Base-by-base conservation (phyloP, 2,329 filamentous ascomycete species). In the Paecilomyces niveus region DNA sequence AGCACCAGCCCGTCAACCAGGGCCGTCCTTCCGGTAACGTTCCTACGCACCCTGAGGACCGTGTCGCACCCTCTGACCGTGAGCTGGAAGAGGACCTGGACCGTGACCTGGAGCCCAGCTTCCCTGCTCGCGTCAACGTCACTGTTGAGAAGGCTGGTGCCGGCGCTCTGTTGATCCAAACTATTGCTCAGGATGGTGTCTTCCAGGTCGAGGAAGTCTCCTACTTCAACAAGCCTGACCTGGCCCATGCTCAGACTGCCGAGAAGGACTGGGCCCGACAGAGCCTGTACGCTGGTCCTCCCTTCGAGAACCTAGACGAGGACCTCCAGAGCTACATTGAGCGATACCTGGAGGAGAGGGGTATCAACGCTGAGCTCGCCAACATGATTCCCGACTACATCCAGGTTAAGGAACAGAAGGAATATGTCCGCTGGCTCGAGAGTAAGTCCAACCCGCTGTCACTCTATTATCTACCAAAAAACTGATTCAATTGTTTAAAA, bases 331-430 rank as follows among this genome's bases (percentile, higher is more conserved):
- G 91, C 57, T 83, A 96, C 67, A 83, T 97, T 73, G 93, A 97
- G 83, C 86, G 89, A 67, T 99, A 93, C 80, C 84, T 99, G 63
- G 92, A 96, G 76, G 94, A 97, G 83, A 86, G 94, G 67, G 94
- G 93, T 64, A 85, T 99, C 77, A 91, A 93, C 70, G 87, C 89
- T 67, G 85, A 88, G 59, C 84, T 99, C 68, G 93, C 92, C 57
- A 80, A 92, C 65, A 97, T 97, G 76, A 88, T 96, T 52, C 91
- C 92, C 39, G 92, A 97, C 75, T 99, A 96, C 80, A 92, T 97
- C 71, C 92, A 97, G 73, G 85, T 89, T 78, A 99, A 99, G 87
- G 94, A 99, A 85, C 93, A 97, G 85, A 89, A 87, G 79, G 94
- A 99, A 83, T 99, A 99, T 77, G 80, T 95, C 62, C 80, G 83